phyloP scores from a whole-genome alignment of 2,329 filamentous ascomycete species.

The Byssoonygena ceratinophila region DNA sequence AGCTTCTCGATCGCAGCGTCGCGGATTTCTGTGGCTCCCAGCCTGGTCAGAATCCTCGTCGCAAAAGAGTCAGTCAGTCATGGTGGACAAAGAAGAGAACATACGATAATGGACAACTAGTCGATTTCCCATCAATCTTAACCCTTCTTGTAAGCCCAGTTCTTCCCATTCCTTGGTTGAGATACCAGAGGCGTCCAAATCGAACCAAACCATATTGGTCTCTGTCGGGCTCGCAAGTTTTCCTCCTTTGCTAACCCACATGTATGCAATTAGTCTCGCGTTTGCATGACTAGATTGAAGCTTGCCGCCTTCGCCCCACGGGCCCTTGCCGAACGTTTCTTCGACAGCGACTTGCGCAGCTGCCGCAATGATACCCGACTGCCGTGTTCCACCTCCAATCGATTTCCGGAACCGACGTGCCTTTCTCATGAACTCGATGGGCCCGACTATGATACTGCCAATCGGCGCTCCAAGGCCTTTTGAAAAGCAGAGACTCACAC shows the following conservation, averaged over 20 bases:
- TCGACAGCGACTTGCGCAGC: conserved; percentile 67
- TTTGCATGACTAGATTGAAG: conserved; percentile 51
- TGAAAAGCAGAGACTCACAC: conserved; percentile 65
- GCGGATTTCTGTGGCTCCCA: conserved; percentile 38
- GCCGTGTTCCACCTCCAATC: conserved; percentile 67
- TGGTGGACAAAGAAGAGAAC: conserved; percentile 17
- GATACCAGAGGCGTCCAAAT: conserved; percentile 53
- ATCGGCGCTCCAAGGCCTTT: conserved; percentile 76
- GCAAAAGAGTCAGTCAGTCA: too few relatives aligned
- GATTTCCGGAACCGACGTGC: conserved; percentile 69
- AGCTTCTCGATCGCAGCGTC: conserved; percentile 24
- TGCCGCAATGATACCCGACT: conserved; percentile 64
- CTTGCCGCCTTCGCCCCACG: conserved; percentile 50
- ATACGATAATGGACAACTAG: conserved; percentile 58
- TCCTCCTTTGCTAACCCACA: conserved; percentile 63
- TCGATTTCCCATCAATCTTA: conserved; percentile 48
- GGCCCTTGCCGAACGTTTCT: conserved; percentile 58
- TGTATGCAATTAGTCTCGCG: conserved; percentile 50
- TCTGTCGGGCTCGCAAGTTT: conserved; percentile 59
- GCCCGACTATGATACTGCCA: conserved; percentile 61
- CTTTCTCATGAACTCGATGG: conserved; percentile 49
- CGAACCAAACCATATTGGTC: conserved; percentile 89
- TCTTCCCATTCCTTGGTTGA: conserved; percentile 44
- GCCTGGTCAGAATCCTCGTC: not conserved
- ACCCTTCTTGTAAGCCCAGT: conserved; percentile 46